Evolutionary conservation across 2,329 filamentous ascomycete species (phyloP).

Genomic region (Trichophyton schoenleinii): DNA sequence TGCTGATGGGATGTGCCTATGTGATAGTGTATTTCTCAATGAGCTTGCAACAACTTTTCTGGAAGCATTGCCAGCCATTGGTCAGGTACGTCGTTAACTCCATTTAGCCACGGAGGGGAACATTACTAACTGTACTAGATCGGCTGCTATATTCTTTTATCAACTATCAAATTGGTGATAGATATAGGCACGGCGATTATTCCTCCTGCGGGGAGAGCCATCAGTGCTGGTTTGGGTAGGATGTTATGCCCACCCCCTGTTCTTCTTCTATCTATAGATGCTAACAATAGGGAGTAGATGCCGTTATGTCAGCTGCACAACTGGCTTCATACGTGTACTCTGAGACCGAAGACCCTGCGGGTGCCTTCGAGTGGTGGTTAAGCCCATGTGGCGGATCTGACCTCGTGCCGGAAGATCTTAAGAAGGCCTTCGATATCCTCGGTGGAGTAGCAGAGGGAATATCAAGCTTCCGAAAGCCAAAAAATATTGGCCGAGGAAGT

Average conservation of each 20-base stretch:
- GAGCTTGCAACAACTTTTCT: not conserved
- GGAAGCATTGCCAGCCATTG: not conserved
- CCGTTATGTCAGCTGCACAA: too few species aligned
- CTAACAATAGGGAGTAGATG: too few species aligned
- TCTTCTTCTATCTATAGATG: too few species aligned
- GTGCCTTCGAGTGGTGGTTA: too few species aligned
- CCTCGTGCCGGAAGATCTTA: too few species aligned
- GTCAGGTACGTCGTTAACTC: conserved; percentile 2
- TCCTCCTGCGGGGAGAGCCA: not conserved
- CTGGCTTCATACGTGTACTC: too few species aligned
- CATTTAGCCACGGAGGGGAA: not conserved
- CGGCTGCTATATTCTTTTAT: conserved; percentile 5
- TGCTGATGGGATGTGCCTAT: not conserved
- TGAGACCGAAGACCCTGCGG: too few species aligned
- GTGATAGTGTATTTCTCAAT: not conserved
- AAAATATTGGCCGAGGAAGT: conserved; percentile 2
- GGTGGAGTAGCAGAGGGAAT: not conserved
- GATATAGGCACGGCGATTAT: conserved; percentile 1
- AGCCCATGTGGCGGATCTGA: too few species aligned
- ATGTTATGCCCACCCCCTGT: too few species aligned
- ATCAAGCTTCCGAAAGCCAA: conserved; percentile 1
- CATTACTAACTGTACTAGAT: conserved; percentile 4
- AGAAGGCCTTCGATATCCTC: conserved; percentile 1
- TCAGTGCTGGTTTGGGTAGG: conserved; percentile 1
- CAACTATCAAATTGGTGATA: conserved; percentile 3